Evolutionary conservation across 768 basidiomycete genomes (phyloP), one percentile per base, ranked within the genome.

Genomic region (Hygrophoropsis aurantiaca): DNA sequence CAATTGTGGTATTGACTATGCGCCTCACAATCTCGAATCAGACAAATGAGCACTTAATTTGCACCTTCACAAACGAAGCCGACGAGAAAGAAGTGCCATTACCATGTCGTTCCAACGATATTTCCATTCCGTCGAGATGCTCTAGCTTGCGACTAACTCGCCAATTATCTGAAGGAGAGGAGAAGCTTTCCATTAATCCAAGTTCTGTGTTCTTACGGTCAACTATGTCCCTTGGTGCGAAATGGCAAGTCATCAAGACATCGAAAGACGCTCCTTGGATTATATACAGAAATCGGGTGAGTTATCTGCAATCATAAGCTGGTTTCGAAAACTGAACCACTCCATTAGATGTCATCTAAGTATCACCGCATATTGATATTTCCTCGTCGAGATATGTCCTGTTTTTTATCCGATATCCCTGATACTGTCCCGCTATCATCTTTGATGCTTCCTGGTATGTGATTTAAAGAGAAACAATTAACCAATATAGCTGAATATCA

Each of bases 361-460:
- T 71, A 73, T 39, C 67, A 73, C 45, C 68, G 66, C 46, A 53
- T 92, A 13, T 55, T 82, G 4, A 71, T 91, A 18, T 60, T 92
- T 25, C 78, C 80, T n/a, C 73, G 68, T 36, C 74, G 90, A 47
- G 70, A 81, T 45, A 59, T 82, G 43, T 69, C 77, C 5, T 75
- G 79, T 2, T 93, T 79, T 55, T 59, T 83, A 43, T 69, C 76
- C 10, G 66, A 78, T 25, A 70, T 95, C 39, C 85, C 90, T 2
- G 85, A 93, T 62, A 59, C 68, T 2, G 67, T 79, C 0, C 76
- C 84, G 6, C 67, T 95, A 23, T 90, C 88, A 8, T 84, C 85
- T 18, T 59, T 94, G n/a, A 65, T 81, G 49, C 74, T 95, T 26
- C 91, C 92, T 45, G 93, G 90, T 77, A 65, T 53, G 70, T 77